These are phyloP conservation scores for Alternaria triticina DNA, from an alignment of 2,329 filamentous ascomycete species.

Conservation along the genomic window DNA sequence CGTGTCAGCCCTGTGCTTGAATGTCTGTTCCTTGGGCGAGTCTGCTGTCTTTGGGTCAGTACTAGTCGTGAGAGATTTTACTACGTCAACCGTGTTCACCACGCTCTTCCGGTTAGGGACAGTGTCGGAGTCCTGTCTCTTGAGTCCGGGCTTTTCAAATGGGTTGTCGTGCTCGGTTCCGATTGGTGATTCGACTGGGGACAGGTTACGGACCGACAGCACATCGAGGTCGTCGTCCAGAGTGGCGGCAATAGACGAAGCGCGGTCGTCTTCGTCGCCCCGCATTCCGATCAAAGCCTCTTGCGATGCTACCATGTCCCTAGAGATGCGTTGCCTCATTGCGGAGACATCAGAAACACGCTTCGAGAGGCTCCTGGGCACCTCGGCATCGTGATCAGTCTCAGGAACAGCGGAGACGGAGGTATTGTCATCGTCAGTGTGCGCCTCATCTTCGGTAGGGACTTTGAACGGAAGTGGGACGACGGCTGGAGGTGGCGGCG, in stretches of 20 bases:
- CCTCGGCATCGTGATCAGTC: conserved; percentile 18
- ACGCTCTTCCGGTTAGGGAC: background rate
- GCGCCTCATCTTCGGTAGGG: conserved; percentile 55
- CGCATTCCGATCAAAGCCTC: conserved; percentile 46
- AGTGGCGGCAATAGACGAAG: conserved; percentile 58
- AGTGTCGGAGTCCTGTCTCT: background rate
- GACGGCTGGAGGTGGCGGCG: conserved; percentile 59
- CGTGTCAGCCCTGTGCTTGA: conserved; percentile 24
- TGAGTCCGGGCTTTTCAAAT: background rate
- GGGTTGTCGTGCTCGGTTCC: conserved; percentile 15
- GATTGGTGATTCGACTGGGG: conserved; percentile 35
- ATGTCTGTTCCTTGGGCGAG: conserved; percentile 10
- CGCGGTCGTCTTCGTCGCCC: conserved; percentile 49
- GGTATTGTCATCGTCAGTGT: conserved; percentile 53
- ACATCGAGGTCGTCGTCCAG: conserved; percentile 66
- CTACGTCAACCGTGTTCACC: background rate
- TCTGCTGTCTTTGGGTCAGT: conserved; percentile 39
- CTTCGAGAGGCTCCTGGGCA: conserved; percentile 44
- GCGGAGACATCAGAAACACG: conserved; percentile 40
- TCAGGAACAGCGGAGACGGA: conserved; percentile 65
- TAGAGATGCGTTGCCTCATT: conserved; percentile 34
- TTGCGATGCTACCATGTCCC: conserved; percentile 35
- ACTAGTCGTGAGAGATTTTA: conserved; percentile 32
- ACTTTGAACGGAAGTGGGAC: conserved; percentile 71
- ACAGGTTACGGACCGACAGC: conserved; percentile 40